Percentiles rank a stretch among this genome's conserved stretches.
phyloP scores from a whole-genome alignment of 352 stramenopile species.

The Pythium phragmitis region DNA sequence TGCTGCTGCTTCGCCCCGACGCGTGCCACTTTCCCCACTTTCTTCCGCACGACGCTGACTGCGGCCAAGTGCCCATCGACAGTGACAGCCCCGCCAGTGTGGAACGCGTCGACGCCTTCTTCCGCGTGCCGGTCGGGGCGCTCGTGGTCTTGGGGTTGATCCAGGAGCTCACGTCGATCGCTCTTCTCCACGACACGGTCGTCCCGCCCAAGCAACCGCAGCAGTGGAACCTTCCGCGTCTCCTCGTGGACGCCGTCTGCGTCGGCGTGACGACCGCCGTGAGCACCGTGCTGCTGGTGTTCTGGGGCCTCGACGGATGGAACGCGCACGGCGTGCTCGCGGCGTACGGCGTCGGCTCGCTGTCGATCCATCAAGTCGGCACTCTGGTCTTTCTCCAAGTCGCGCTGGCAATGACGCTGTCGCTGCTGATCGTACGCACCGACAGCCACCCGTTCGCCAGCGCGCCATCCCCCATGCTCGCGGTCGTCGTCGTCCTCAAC shows the following conservation, averaged over 20 bases:
- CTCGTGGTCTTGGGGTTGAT: constrained; percentile 33
- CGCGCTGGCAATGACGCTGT: constrained; percentile 92
- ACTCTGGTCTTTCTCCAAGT: constrained; percentile 95
- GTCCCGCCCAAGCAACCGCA: constrained; percentile 86
- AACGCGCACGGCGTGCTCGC: constrained; percentile 63
- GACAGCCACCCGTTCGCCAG: constrained; percentile 65
- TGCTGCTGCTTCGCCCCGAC: constrained; percentile 86
- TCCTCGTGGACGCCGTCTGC: constrained; percentile 52
- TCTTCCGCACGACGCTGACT: constrained; percentile 45
- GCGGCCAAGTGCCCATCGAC: constrained; percentile 10
- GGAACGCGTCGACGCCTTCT: constrained; percentile 66
- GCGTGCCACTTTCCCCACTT: constrained; percentile 77
- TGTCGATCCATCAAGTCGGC: constrained; percentile 89
- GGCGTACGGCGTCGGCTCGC: constrained; percentile 52
- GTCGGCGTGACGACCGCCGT: constrained; percentile 78
- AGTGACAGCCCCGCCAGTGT: constrained; percentile 39
- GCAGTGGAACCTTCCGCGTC: constrained; percentile 69
- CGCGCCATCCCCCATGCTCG: constrained; percentile 58
- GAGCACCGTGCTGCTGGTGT: constrained; percentile 82
- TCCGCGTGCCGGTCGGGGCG: constrained; percentile 92
- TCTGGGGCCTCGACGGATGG: constrained; percentile 85
- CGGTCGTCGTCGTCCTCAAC: constrained; percentile 4
- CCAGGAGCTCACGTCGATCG: constrained; percentile 14
- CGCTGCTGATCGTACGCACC: constrained; percentile 89
- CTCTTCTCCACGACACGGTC: constrained; percentile 10